Evolutionary conservation across 306 rosid genomes (phyloP), one percentile per base, ranked within the genome.

Genomic region (Begonia masoniana): DNA sequence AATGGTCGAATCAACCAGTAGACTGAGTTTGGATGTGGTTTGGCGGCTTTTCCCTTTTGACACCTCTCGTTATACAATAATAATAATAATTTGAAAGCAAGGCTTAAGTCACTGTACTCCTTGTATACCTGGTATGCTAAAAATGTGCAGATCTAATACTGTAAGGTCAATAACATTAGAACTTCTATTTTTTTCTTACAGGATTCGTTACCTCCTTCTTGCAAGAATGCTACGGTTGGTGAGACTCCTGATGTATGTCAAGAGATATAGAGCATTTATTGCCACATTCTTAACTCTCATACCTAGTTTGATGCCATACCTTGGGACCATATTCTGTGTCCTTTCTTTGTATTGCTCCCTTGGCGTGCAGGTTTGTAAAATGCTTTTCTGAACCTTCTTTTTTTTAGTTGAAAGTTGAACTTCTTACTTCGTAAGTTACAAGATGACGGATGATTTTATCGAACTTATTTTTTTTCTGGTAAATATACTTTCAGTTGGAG

Each of bases 121-220:
- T 31, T 31, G 39, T 6, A 31, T 5, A 5, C 39, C 39, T 31
- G 13, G 50, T 46, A 46, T 46, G 7, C 15, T 46, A 10, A 12
- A 3, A 46, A 17, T 17, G 54, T 15, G 54, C 31, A 15, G 11
- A 17, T 15, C 13, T 50, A 50, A 5, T 15, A 15, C 26, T 50
- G 4, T 13, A 14, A 49, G 17, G 52, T 4, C 1, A 21, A 49
- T 14, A 5, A n/a, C 17, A n/a, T 49, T 49, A 15, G 17, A 50
- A 15, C 53, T n/a, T 50, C 39, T 31, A 1, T 31, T 3, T 31
- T 6, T 31, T 31, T 52, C 57, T 19, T 52, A 60, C 79, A 91
- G 99, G 99, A 91, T 91, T 75, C 94, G 99, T 31, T 91, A 91
- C 82, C 99, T 91, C 62, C 88, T 91, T 50, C 82, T 91, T 62